These are phyloP conservation scores for Thelephora terrestris DNA, from an alignment of 1,284 basidiomycete genomes.

Conservation along the genomic window DNA sequence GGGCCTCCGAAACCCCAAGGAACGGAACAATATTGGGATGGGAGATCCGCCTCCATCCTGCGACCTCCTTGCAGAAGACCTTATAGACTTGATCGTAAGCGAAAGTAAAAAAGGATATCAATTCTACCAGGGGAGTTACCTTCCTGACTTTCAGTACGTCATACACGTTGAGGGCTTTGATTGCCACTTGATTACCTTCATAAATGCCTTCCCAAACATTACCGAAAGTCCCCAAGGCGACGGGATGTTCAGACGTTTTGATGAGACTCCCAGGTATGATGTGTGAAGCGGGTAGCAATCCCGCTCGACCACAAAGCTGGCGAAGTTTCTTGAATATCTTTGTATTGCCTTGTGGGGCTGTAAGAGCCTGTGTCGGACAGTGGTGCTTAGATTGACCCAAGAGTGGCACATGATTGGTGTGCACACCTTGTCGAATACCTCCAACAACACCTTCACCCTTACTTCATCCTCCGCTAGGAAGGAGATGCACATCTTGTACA, in stretches of 20 bases:
- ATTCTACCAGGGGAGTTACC: background rate
- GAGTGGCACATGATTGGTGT: too few relatives aligned
- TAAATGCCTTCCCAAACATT: background rate
- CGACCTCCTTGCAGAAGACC: background rate
- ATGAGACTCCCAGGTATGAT: background rate
- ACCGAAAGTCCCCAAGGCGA: background rate
- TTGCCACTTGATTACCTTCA: background rate
- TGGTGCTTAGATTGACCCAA: too few relatives aligned
- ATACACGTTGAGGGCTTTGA: background rate
- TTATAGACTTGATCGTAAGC: background rate
- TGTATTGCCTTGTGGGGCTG: too few relatives aligned
- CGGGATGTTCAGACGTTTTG: background rate
- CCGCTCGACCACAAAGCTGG: background rate
- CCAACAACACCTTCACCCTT: too few relatives aligned
- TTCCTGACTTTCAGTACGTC: background rate
- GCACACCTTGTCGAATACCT: too few relatives aligned
- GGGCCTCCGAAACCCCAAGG: background rate
- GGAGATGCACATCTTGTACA: too few relatives aligned
- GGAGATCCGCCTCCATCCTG: background rate
- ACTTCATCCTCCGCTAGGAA: too few relatives aligned
- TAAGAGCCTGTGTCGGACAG: too few relatives aligned
- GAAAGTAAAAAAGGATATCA: background rate
- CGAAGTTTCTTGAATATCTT: too few relatives aligned
- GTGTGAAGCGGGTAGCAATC: background rate
- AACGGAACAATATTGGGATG: background rate